phyloP scores from a whole-genome alignment of 345 rosid species.

The Tarenaya hassleriana region DNA sequence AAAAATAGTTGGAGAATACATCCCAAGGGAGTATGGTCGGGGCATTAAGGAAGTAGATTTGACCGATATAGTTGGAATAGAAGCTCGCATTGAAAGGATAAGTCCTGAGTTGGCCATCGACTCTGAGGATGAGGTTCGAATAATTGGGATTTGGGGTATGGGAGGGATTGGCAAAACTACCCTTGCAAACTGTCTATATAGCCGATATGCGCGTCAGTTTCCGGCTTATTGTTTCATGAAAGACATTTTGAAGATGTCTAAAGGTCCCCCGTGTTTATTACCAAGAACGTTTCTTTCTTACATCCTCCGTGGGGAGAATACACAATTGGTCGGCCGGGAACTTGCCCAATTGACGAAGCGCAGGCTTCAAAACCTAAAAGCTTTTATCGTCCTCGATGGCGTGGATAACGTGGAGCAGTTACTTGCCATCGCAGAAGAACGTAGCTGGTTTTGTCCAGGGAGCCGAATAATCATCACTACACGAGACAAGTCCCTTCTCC shows the following conservation, averaged over 20 bases:
- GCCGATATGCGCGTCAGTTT: conserved; percentile 15
- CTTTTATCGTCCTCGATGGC: conserved; percentile 17
- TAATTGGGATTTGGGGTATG: conserved; percentile 27
- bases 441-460: conserved; percentile 20
- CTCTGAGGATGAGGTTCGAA: conserved; percentile 14
- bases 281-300: conserved; percentile 8
- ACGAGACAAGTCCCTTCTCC: conserved; percentile 14
- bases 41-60: too few relatives aligned
- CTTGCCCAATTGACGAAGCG: background rate
- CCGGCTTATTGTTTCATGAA: conserved; percentile 13
- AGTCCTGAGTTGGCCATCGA: conserved; percentile 3
- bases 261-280: background rate
- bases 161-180: conserved; percentile 39
- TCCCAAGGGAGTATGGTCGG: too few relatives aligned
- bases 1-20: conserved; percentile 6
- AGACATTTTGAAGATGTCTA: conserved; percentile 6
- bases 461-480: conserved; percentile 22
- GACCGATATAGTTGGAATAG: conserved; percentile 21
- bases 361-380: background rate
- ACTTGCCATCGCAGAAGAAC: conserved; percentile 6
- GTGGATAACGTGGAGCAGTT: conserved; percentile 14
- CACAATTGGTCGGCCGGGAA: background rate
- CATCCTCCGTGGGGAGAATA: background rate
- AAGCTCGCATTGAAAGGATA: background rate
- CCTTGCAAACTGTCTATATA: conserved; percentile 25